A percentile compares a stretch with the other conserved stretches of the same genome.
Evolutionary conservation across 257 asterid species (phyloP).

Genomic region (Solanum chilense): DNA sequence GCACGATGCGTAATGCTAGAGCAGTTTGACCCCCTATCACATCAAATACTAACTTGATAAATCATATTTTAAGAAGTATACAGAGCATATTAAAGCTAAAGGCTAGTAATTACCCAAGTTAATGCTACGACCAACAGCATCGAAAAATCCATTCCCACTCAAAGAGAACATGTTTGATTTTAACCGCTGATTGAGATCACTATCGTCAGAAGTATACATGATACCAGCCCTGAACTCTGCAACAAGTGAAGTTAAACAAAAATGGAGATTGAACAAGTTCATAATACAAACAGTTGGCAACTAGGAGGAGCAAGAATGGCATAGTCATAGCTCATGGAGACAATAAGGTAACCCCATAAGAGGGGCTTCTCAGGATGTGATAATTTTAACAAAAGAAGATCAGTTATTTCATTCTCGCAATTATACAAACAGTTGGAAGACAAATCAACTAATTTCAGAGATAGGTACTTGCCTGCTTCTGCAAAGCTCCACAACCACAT

Average conservation of each 20-base stretch:
- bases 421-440: neutral
- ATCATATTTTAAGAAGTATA: neutral
- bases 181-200: slow-evolving; percentile 33
- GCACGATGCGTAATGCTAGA: slow-evolving; percentile 59
- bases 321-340: neutral
- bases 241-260: slow-evolving; percentile 44
- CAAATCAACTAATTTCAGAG: neutral
- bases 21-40: slow-evolving; percentile 82
- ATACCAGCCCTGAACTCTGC: slow-evolving; percentile 96
- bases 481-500: slow-evolving; percentile 91
- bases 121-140: slow-evolving; percentile 83
- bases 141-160: slow-evolving; percentile 72
- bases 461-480: slow-evolving; percentile 72
- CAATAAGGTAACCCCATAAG: neutral
- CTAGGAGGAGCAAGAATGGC: neutral
- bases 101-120: slow-evolving; percentile 46
- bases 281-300: neutral
- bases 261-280: slow-evolving; percentile 5
- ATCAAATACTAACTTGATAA: neutral
- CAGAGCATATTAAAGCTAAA: neutral
- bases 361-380: neutral
- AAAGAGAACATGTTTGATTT: slow-evolving; percentile 69
- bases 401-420: neutral
- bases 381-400: neutral
- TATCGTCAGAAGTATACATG: slow-evolving; percentile 63